phyloP scores from a whole-genome alignment of 352 stramenopile genomes.

The Globisporangium nunn region DNA sequence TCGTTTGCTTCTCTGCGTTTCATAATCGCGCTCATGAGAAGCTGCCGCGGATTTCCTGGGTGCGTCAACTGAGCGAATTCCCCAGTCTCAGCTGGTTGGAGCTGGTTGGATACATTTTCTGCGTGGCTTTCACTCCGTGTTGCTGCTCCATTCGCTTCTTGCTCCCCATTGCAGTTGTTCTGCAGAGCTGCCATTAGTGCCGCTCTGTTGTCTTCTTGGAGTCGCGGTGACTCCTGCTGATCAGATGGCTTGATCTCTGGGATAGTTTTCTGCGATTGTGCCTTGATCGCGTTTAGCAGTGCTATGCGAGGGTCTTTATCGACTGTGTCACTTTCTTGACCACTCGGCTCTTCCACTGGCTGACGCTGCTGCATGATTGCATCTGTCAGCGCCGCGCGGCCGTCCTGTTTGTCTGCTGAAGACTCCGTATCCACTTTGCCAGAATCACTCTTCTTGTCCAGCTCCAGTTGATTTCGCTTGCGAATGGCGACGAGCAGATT shows the following conservation, averaged over 20 bases:
- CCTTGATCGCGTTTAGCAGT: slow-evolving; percentile 5
- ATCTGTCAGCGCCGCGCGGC: neutral
- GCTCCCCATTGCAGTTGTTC: neutral
- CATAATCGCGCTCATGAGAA: neutral
- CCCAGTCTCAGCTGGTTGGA: too few relatives aligned
- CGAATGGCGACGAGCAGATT: slow-evolving; percentile 25
- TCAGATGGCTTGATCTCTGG: neutral
- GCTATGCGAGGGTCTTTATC: neutral
- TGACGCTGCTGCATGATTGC: slow-evolving; percentile 11
- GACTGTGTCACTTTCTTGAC: neutral
- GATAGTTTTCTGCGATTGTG: neutral
- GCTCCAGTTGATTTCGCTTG: slow-evolving; percentile 10
- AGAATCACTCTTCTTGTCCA: neutral
- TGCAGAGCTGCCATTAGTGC: neutral
- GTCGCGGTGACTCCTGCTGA: neutral
- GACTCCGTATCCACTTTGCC: neutral
- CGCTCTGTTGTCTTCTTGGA: neutral
- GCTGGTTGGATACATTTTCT: neutral
- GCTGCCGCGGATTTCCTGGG: neutral
- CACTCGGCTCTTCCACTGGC: neutral
- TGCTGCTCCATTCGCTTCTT: neutral
- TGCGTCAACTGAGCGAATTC: neutral
- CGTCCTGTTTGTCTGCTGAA: neutral
- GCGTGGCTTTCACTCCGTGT: too few relatives aligned
- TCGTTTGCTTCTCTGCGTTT: neutral